These are phyloP conservation scores for Cucurbita maxima DNA, from an alignment of 306 rosid genomes.

Conservation along the genomic window DNA sequence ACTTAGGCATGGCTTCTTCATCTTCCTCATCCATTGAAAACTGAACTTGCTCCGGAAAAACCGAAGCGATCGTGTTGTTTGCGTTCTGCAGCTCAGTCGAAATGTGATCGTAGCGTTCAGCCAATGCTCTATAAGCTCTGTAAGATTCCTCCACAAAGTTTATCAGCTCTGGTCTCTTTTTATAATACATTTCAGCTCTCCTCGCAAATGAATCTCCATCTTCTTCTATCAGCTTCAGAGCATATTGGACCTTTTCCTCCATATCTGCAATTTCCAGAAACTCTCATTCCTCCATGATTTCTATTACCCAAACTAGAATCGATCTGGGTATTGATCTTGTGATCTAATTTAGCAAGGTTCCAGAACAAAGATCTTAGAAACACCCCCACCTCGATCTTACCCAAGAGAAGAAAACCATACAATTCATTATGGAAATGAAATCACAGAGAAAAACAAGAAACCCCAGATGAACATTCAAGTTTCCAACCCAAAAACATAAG, in stretches of 20 bases:
- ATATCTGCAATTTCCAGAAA: slow-evolving; percentile 47
- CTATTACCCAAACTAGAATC: not conserved
- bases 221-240: slow-evolving; percentile 45
- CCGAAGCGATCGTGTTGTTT: slow-evolving; percentile 82
- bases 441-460: not conserved
- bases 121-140: slow-evolving; percentile 77
- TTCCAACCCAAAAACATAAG: not conserved
- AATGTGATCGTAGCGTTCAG: slow-evolving; percentile 86
- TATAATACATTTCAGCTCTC: slow-evolving; percentile 97
- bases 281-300: not conserved
- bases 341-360: not conserved
- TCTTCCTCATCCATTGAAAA: slow-evolving; percentile 78
- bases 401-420: not conserved
- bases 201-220: slow-evolving; percentile 96
- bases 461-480: not conserved
- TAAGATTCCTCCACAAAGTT: slow-evolving; percentile 69
- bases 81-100: slow-evolving; percentile 95
- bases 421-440: not conserved
- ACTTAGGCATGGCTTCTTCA: slow-evolving; percentile 28
- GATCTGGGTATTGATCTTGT: not conserved
- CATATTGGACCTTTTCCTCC: slow-evolving; percentile 63
- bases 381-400: not conserved
- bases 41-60: slow-evolving; percentile 82
- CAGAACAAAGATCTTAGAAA: not conserved
- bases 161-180: slow-evolving; percentile 79